Base-by-base conservation (phyloP, 2,329 filamentous ascomycete genomes). In the Aphanoascus verrucosus region DNA sequence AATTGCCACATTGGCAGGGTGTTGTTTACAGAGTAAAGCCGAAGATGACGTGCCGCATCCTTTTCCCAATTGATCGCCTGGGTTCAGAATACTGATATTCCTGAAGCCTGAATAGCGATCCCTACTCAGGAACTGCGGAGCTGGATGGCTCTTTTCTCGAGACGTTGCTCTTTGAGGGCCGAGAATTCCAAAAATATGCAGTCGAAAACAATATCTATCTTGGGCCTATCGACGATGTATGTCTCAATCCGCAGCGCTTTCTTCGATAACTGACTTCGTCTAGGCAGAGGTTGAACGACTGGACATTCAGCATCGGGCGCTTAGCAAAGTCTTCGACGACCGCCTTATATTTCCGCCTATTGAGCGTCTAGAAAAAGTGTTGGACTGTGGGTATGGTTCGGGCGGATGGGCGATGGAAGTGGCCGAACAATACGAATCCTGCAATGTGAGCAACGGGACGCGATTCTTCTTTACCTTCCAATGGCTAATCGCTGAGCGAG, bases 351-450 rank as follows among this genome's bases (percentile, higher is more conserved):
- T 88, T 56, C 83, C 85, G n/a, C 82, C 82, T 5, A 70, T 87
- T 47, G 68, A 65, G 43, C 71, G 74, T 28, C 77, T 79, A 20
- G 71, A 72, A 59, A 77, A 77, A 61, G 76, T 88, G 41, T 73
- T 89, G 28, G 85, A 89, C 55, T 88, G 84, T 60, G 85, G 85
- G 0, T 85, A 81, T 66, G 85, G 85, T 40, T 76, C 81, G n/a
- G 84, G 77, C 40, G 74, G 80, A 46, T 89, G 85, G 85, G 83
- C 84, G 19, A 69, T 79, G 34, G 82, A 84, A 20, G 81, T 85
- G 50, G 85, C 85, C 45, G 76, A 79, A 62, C 72, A 77, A 57
- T 72, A 83, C 68, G 83, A 83, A 47, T 69, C 74, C 56, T 84
- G 81, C 63, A 77, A 86, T 73, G 85, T 86, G 64, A 62, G 72